Conservation (phyloP, 2,329 filamentous ascomycete genomes). For the Aspergillus fijiensis region DNA sequence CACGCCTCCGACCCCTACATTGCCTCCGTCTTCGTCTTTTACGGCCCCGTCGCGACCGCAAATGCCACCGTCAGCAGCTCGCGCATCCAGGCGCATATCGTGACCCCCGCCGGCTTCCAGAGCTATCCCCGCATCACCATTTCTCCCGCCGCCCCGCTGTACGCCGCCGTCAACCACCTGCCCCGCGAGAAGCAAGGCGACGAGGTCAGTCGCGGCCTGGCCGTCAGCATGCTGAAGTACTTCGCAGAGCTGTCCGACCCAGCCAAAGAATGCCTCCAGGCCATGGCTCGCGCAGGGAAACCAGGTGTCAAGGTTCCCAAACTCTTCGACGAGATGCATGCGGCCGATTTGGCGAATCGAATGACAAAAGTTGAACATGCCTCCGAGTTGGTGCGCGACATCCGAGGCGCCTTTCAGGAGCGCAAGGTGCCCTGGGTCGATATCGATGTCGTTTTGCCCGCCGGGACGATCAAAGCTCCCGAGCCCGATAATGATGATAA, state of each 20-base stretch:
- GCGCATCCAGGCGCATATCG: slow-evolving; percentile 90
- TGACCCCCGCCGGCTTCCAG: slow-evolving; percentile 82
- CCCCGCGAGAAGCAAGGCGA: slow-evolving; percentile 94
- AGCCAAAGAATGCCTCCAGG: slow-evolving; percentile 69
- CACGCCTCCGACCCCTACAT: slow-evolving; percentile 80
- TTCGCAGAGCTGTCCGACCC: slow-evolving; percentile 79
- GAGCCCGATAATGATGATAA: slow-evolving; percentile 61
- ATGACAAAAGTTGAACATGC: slow-evolving; percentile 82
- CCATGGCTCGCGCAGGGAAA: slow-evolving; percentile 52
- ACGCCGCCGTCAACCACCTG: slow-evolving; percentile 83
- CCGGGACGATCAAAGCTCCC: slow-evolving; percentile 67
- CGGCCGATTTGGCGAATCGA: slow-evolving; percentile 80
- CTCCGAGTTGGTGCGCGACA: slow-evolving; percentile 67
- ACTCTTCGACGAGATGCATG: slow-evolving; percentile 88
- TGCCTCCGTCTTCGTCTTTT: slow-evolving; percentile 83
- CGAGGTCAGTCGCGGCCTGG: slow-evolving; percentile 84
- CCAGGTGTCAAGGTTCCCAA: slow-evolving; percentile 63
- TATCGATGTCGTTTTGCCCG: slow-evolving; percentile 79
- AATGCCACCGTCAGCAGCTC: slow-evolving; percentile 87
- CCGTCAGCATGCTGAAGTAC: slow-evolving; percentile 91
- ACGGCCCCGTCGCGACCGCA: slow-evolving; percentile 84
- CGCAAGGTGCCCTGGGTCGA: slow-evolving; percentile 84
- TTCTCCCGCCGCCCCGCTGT: slow-evolving; percentile 87
- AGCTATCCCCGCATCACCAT: slow-evolving; percentile 90
- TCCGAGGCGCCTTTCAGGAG: slow-evolving; percentile 74